phyloP scores from a whole-genome alignment of 2,329 filamentous ascomycete species.

The Hypoxylon sp. region DNA sequence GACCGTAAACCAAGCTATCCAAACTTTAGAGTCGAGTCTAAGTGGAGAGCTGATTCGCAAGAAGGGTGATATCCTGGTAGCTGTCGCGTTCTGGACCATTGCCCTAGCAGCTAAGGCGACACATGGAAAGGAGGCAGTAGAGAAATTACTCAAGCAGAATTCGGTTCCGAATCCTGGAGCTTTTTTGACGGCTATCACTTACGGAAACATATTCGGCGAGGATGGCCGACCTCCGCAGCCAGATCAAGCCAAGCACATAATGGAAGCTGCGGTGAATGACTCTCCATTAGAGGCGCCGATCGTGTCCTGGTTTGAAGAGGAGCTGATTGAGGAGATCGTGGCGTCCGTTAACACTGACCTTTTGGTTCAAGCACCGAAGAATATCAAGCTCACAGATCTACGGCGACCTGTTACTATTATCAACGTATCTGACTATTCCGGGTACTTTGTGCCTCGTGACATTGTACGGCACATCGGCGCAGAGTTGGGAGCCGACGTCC shows the following conservation, averaged over 20 bases:
- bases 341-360: conserved; percentile 47
- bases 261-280: conserved; percentile 16
- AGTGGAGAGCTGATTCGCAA: conserved; percentile 15
- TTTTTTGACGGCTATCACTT: conserved; percentile 12
- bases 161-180: conserved; percentile 17
- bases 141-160: conserved; percentile 16
- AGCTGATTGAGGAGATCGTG: conserved; percentile 44
- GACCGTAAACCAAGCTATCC: conserved; percentile 24
- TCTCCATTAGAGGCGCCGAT: conserved; percentile 24
- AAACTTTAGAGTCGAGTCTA: conserved; percentile 8
- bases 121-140: conserved; percentile 22
- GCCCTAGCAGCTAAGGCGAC: conserved; percentile 1
- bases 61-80: conserved; percentile 26
- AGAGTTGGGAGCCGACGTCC: conserved; percentile 72
- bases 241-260: conserved; percentile 16
- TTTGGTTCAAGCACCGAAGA: conserved; percentile 44
- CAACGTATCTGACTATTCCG: conserved; percentile 46
- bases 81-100: conserved; percentile 32
- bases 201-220: background rate
- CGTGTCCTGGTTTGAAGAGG: conserved; percentile 38
- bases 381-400: conserved; percentile 43
- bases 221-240: background rate
- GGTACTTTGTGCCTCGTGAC: conserved; percentile 41
- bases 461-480: conserved; percentile 69
- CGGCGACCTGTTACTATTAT: conserved; percentile 49